Evolutionary conservation across 2,329 filamentous ascomycete species (phyloP), one percentile per base, ranked within the genome.

Genomic region (Teratosphaeria viscida): DNA sequence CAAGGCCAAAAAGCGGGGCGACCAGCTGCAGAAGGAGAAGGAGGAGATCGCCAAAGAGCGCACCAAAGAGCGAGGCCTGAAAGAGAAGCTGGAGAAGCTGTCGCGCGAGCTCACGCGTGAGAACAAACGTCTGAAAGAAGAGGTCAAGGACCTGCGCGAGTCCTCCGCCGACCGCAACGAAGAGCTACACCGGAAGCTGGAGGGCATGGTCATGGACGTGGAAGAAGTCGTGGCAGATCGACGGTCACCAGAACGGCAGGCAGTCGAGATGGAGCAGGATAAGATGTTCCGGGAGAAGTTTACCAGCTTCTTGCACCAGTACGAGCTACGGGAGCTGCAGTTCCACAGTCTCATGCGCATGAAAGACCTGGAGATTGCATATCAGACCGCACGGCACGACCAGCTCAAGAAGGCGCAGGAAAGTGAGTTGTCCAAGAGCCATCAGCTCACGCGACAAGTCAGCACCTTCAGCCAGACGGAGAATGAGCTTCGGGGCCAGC

Each of bases 111-210:
- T 99, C 59, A 94, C 95, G 62, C 89, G 92, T 68, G 94, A 99
- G 71, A 99, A 99, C 74, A 97, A 97, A 76, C 95, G 95, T 77
- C 85, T 99, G 65, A 97, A 97, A 76, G 94, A 99, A 74, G 95
- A 96, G 74, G 69, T 78, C 57, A 92, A 95, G 71, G 90, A 90
- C 57, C 81, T 96, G 32, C 88, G 92, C 68, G 91, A 92, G 65
- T 89, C 84, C 52, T 90, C 96, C 70, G 90, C 90, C 64, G 85
- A 87, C 66, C 91, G 90, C 58, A 87, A 90, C 57, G 82, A 87
- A 63, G 86, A 90, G 54, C 89, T 94, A 74, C 92, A 96, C 70
- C 86, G 90, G 61, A 89, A 91, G 65, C 87, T 94, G 61, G 88
- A 91, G 66, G 83, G 84, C 49, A 79, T 97, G 61, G 80, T 96